Percentiles rank a stretch among this genome's conserved stretches.
Evolutionary conservation across 2,329 filamentous ascomycete genomes (phyloP).

Genomic region (Cladophialophora chaetospira): DNA sequence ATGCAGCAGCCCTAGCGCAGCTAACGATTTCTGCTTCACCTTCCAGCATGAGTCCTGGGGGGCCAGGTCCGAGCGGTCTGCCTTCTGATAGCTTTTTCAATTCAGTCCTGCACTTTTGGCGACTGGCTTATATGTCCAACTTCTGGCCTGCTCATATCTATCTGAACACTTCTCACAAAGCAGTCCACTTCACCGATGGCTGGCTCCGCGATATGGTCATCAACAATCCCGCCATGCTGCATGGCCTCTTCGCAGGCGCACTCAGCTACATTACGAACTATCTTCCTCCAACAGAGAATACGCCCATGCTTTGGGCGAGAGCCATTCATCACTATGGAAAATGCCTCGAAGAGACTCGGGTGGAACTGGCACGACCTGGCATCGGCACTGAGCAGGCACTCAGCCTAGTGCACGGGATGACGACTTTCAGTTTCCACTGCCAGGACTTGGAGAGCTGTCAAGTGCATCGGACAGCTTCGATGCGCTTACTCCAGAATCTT

Average conservation of each 20-base stretch:
- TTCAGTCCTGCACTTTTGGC: conserved; percentile 21
- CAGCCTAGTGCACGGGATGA: conserved; percentile 15
- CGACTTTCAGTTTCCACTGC: conserved; percentile 21
- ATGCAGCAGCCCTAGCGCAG: conserved; percentile 5
- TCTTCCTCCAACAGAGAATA: conserved; percentile 14
- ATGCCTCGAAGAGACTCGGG: conserved; percentile 17
- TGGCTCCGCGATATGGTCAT: conserved; percentile 18
- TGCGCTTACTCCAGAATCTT: conserved; percentile 8
- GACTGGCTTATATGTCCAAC: conserved; percentile 18
- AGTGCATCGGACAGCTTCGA: conserved; percentile 9
- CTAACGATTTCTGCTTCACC: not conserved
- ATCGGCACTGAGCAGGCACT: conserved; percentile 12
- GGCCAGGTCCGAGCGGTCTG: conserved; percentile 3
- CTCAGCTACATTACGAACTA: conserved; percentile 21
- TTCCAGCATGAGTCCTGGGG: not conserved
- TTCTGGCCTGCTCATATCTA: conserved; percentile 20
- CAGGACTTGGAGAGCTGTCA: conserved; percentile 18
- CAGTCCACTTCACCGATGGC: conserved; percentile 8
- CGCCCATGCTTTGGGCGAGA: conserved; percentile 17
- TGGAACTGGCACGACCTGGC: conserved; percentile 5
- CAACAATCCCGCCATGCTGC: conserved; percentile 17
- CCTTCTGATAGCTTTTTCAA: conserved; percentile 15
- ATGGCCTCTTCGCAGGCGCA: conserved; percentile 18
- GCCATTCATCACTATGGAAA: conserved; percentile 21
- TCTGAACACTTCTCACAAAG: conserved; percentile 7